Conservation (phyloP, 116 monocot species). For the Trichopus zeylanicus region DNA sequence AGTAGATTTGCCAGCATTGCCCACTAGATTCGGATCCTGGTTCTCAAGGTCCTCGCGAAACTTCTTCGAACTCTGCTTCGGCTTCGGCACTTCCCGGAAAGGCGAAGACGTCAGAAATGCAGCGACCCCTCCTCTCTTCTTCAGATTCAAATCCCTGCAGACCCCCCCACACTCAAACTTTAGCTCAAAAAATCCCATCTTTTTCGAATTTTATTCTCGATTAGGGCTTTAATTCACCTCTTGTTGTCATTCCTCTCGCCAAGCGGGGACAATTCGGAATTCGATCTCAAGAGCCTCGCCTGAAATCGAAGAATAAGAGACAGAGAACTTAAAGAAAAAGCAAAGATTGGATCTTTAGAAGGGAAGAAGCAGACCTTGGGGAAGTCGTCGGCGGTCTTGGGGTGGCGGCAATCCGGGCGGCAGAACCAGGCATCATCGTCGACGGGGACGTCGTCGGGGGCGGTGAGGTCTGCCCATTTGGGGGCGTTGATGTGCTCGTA, state of each 20-base stretch:
- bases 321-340: neutral
- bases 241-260: conserved; percentile 25
- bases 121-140: conserved; percentile 38
- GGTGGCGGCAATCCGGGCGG: conserved; percentile 84
- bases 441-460: conserved; percentile 14
- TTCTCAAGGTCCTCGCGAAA: conserved; percentile 61
- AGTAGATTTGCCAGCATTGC: neutral
- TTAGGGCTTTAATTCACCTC: conserved; percentile 13
- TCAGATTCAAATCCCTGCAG: conserved; percentile 34
- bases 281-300: conserved; percentile 33
- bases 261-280: conserved; percentile 20
- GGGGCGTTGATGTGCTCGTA: conserved; percentile 89
- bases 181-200: neutral
- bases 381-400: conserved; percentile 66
- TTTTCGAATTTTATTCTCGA: neutral
- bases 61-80: conserved; percentile 30
- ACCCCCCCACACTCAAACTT: neutral
- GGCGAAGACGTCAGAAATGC: conserved; percentile 10
- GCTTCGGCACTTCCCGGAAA: conserved; percentile 4
- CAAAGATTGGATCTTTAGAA: neutral
- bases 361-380: conserved; percentile 19
- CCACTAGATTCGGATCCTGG: conserved; percentile 49
- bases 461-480: conserved; percentile 69
- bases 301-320: conserved; percentile 7
- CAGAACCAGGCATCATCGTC: conserved; percentile 90